Base-by-base conservation (phyloP, 208 protist genomes). In the Trypanosoma vivax region DNA sequence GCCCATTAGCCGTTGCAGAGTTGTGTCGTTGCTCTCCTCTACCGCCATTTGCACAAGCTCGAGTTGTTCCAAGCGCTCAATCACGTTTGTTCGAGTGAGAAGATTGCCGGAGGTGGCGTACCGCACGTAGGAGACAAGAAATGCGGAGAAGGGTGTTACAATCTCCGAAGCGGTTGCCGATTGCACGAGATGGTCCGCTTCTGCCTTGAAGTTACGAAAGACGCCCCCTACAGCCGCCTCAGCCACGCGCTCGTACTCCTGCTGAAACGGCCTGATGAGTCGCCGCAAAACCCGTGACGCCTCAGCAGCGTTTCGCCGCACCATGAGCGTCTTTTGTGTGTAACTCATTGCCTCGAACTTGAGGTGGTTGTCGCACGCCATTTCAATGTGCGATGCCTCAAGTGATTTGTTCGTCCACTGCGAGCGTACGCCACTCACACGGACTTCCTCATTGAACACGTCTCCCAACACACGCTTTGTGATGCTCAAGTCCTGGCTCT, bases 351-450 rank as follows among this genome's bases (percentile, higher is more conserved):
- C 27, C 56, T 88, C 73, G 63, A 91, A 90, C 10, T 61, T 29
- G 2, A 92, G 42, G 57, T 90, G 78, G n/a, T 72, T 45, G 27
- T 83, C 76, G 45, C 75, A 87, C 29, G 88, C 88, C 59, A 79
- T 77, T 53, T 94, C 88, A 33, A 94, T 78, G 57, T 92, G 83
- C 21, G 88, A 91, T 7, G 88, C 88, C 64, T 94, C 83, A 13
- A 94, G 71, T 16, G 80, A 78, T 62, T 88, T 82, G 56, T 91
- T 92, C 25, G 84, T 91, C 83, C 88, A 94, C 42, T 75, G 72
- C 1, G 76, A 64, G 14, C 83, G 83, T 33, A 91, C 53, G 1
- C 83, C 83, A 55, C 83, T 92, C 6, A 84, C 81, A 38, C 83
- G 83, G n/a, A 94, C 76, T 25, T 83, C 78, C 29, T 85, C 76